phyloP scores from a whole-genome alignment of 768 basidiomycete species.

The Amylocystis lapponica region DNA sequence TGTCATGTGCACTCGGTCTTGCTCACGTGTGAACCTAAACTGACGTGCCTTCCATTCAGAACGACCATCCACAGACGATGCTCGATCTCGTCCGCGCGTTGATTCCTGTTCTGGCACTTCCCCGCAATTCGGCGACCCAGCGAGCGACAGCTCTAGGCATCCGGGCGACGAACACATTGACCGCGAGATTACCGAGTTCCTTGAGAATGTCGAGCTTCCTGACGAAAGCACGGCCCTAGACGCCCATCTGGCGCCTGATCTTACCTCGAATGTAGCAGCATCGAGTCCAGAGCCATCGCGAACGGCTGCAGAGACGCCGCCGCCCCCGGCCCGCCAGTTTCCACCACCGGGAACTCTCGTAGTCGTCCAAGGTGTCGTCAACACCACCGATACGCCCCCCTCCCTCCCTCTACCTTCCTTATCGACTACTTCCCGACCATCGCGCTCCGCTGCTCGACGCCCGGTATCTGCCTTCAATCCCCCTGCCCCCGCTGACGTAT shows the following conservation, averaged over 20 bases:
- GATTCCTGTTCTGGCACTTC: too few species aligned
- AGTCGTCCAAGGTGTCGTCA: conserved; percentile 79
- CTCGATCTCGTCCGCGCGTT: too few species aligned
- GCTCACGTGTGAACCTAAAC: too few species aligned
- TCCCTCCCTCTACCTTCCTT: conserved; percentile 10
- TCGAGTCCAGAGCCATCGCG: neutral
- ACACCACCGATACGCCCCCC: conserved; percentile 61
- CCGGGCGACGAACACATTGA: conserved; percentile 8
- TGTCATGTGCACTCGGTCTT: too few species aligned
- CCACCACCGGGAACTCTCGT: conserved; percentile 75
- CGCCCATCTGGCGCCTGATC: neutral
- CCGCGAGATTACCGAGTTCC: conserved; percentile 16
- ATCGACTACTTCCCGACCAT: conserved; percentile 6
- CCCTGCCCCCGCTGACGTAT: conserved; percentile 11
- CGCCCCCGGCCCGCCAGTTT: conserved; percentile 30
- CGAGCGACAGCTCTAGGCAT: neutral
- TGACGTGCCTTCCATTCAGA: too few species aligned
- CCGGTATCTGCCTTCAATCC: conserved; percentile 8
- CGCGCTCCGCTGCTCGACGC: conserved; percentile 8
- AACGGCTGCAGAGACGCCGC: conserved; percentile 3
- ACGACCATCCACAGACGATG: too few species aligned
- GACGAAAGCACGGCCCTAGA: neutral
- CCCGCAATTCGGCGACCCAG: neutral
- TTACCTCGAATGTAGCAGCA: neutral
- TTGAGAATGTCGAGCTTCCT: neutral